Base-by-base conservation (phyloP, 2,329 filamentous ascomycete species). In the Zasmidium cellare region DNA sequence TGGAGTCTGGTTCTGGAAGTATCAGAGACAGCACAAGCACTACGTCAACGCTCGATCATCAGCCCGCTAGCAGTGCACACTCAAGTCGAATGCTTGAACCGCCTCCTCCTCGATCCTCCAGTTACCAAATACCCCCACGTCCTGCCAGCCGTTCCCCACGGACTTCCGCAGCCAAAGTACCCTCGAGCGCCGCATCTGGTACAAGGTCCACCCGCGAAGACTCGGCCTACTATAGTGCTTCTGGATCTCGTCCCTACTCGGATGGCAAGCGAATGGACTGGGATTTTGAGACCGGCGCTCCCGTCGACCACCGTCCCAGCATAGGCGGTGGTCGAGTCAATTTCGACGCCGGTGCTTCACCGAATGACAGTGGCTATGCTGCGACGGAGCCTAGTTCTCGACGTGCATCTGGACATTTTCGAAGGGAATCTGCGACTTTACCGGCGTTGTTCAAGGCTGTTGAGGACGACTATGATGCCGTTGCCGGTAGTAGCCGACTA, bases 351-450 rank as follows among this genome's bases (percentile, higher is more conserved):
- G 46, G 48, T 38, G 38, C 55, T 46, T 59, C 62, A 19, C 56
- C 62, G 9, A 57, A 59, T 6, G 63, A 64, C 31, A 64, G 63
- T 51, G 62, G 56, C 23, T 65, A 61, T 47, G 63, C 51, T 2
- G 45, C 52, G 19, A 57, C 53, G 16, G 51, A 50, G 22, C 51
- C 52, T 2, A 20, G n/a, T 6, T 58, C 61, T 11, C 57, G 41
- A 9, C 55, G 58, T n/a, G 28, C 38, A 3, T 60, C 58, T 11
- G 51, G 41, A 44, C 20, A 48, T 38, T 31, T 44, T 46, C 41
- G 66, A 35, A 59, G 67, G 16, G 69, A 70, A 38, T 70, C 69
- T 3, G 58, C 61, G 2, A 70, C 69, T 6, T 51, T 70, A 24
- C 68, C 68, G 2, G 57, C 46, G 28, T 58, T 67, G 3, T 61